Evolutionary conservation across 768 basidiomycete species (phyloP).

Genomic region (Lentinula edodes): DNA sequence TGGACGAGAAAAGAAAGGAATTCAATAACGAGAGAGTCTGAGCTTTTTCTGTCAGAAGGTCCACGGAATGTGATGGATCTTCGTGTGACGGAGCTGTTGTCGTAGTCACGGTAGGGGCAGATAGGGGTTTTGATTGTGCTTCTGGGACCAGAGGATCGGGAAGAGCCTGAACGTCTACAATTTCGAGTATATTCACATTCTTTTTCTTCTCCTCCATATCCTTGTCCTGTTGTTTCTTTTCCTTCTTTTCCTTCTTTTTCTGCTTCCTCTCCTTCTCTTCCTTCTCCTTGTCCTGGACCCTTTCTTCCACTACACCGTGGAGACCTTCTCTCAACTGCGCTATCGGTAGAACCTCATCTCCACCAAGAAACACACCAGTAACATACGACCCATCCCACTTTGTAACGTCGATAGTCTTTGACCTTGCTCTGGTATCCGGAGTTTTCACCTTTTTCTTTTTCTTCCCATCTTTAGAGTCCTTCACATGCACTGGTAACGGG

Average conservation of each 20-base stretch:
- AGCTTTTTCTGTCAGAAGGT: conserved; percentile 40
- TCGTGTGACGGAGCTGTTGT: neutral
- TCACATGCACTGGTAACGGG: conserved; percentile 16
- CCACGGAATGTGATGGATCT: conserved; percentile 5
- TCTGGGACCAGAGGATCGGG: neutral
- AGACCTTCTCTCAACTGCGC: conserved; percentile 11
- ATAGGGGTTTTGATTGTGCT: neutral
- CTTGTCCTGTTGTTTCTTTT: conserved; percentile 5
- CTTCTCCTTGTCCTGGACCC: too few relatives aligned
- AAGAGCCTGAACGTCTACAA: conserved; percentile 6
- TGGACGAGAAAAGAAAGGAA: conserved; percentile 39
- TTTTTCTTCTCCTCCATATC: conserved; percentile 9
- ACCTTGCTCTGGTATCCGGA: conserved; percentile 54
- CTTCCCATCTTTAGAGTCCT: conserved; percentile 23
- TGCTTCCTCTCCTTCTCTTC: conserved; percentile 8
- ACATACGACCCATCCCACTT: conserved; percentile 66
- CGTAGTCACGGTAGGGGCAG: conserved; percentile 7
- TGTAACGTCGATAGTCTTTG: conserved; percentile 66
- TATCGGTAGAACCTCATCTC: conserved; percentile 8
- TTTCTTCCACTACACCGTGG: conserved; percentile 10
- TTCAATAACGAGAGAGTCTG: conserved; percentile 42
- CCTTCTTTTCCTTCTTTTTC: conserved; percentile 11
- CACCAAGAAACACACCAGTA: conserved; percentile 60
- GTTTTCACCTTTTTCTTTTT: conserved; percentile 42
- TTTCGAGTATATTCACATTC: conserved; percentile 11